Evolutionary conservation across 495 filamentous ascomycete species (phyloP), one percentile per base, ranked within the genome.

Genomic region (Neurospora sp.): DNA sequence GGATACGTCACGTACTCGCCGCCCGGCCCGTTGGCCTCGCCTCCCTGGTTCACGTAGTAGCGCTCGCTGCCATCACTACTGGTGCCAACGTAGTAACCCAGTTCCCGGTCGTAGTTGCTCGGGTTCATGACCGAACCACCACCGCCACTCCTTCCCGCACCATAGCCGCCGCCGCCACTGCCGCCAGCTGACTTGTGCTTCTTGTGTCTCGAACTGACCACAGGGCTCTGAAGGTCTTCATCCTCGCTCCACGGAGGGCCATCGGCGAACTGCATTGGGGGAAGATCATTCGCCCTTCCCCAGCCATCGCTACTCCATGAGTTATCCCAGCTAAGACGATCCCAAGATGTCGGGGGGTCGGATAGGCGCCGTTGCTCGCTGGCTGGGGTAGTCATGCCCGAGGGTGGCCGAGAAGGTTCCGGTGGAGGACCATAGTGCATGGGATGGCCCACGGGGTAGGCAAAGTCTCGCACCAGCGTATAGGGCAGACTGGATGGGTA

Each of bases 181-280:
- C 86, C 85, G 38, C 84, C 83, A 4, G 89, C 89, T 18, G 91
- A 92, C 81, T 96, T 96, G 80, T 93, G 90, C 81, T 95, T 96
- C 78, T 90, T 91, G 80, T 96, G 93, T 35, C 92, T 86, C 10
- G 90, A 88, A 71, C 88, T 91, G 16, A 91, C 86, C 4, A 97
- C 92, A 8, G 95, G 95, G 77, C 93, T 96, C 77, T 97, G 93
- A 68, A 98, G 82, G 81, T 98, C 95, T 77, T 97, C 94, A 81
- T 98, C 95, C 81, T 98, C 95, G 81, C 92, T 96, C 85, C 93
- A 98, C n/a, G 95, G 95, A 6, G 95, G 95, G 3, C 95, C 96
- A 80, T 97, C 95, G 14, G 87, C 90, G 78, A 97, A 96, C 18
- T 93, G 90, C 78, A 96, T 94, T 18, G 92, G 89, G 14, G 96